phyloP scores from a whole-genome alignment of 768 basidiomycete species.

The Boletales sp. region DNA sequence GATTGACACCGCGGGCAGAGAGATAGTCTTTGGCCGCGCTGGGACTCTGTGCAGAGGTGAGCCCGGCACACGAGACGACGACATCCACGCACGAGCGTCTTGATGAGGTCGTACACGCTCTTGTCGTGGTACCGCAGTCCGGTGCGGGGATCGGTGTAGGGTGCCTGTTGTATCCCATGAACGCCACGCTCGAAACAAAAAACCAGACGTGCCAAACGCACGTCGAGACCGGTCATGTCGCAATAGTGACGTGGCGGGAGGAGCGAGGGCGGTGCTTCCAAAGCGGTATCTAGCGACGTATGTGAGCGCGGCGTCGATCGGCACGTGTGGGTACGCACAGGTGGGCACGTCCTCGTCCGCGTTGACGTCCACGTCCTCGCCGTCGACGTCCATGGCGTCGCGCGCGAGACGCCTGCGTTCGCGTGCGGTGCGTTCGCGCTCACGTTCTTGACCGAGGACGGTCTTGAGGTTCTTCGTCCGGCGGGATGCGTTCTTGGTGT shows the following conservation, averaged over 20 bases:
- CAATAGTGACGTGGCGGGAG: constrained; percentile 75
- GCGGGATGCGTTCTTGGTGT: constrained; percentile 66
- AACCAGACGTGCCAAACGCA: constrained; percentile 20
- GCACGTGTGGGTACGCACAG: constrained; percentile 43
- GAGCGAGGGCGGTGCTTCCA: constrained; percentile 82
- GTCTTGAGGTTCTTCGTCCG: constrained; percentile 79
- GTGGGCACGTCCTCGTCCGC: constrained; percentile 64
- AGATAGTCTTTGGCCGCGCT: constrained; percentile 76
- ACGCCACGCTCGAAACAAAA: too few relatives aligned
- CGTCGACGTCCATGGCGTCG: constrained; percentile 55
- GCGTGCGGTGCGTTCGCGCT: constrained; percentile 66
- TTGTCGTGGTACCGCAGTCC: constrained; percentile 82
- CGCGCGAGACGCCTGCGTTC: constrained; percentile 52
- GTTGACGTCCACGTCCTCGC: background rate
- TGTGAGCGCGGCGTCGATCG: too few relatives aligned
- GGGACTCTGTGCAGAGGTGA: constrained; percentile 44
- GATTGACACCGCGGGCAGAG: constrained; percentile 50
- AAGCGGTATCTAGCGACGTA: constrained; percentile 57
- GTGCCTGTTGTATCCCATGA: constrained; percentile 46
- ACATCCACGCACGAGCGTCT: constrained; percentile 53
- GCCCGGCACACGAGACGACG: too few relatives aligned
- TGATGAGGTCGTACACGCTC: constrained; percentile 81
- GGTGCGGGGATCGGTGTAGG: constrained; percentile 80
- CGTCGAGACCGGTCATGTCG: constrained; percentile 85
- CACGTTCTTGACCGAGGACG: constrained; percentile 74